These are phyloP conservation scores for Claviceps citrina DNA, from an alignment of 2,329 filamentous ascomycete species.

Conservation along the genomic window DNA sequence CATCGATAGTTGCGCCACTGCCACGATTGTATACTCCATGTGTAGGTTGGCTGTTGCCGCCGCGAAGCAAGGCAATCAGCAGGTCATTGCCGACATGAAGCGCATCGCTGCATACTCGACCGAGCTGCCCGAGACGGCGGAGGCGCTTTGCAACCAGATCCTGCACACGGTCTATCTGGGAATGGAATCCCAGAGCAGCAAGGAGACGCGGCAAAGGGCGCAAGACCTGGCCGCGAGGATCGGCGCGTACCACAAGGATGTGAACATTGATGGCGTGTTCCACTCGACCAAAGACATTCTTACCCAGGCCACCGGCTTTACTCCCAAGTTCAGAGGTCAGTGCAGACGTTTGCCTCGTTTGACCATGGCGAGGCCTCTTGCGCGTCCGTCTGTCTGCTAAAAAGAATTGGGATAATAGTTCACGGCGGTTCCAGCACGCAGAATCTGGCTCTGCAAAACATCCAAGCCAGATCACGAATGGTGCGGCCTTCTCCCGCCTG, in stretches of 20 bases:
- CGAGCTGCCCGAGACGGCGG: constrained; percentile 36
- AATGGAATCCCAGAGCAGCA: constrained; percentile 42
- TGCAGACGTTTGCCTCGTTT: constrained; percentile 21
- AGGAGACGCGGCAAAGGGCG: constrained; percentile 52
- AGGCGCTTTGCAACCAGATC: constrained; percentile 35
- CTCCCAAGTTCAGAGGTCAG: constrained; percentile 32
- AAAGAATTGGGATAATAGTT: constrained; percentile 11
- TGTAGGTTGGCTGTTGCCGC: constrained; percentile 40
- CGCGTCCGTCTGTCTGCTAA: neutral
- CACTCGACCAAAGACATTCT: constrained; percentile 44
- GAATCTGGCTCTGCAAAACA: constrained; percentile 50
- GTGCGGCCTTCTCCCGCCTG: constrained; percentile 19
- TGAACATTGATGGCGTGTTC: constrained; percentile 47
- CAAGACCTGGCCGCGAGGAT: constrained; percentile 45
- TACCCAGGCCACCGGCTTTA: constrained; percentile 40
- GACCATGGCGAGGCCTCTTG: neutral
- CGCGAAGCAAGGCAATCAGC: constrained; percentile 21
- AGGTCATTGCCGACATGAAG: constrained; percentile 14
- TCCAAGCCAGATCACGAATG: constrained; percentile 50
- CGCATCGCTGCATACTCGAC: constrained; percentile 7
- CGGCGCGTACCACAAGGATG: constrained; percentile 55
- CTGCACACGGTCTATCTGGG: constrained; percentile 41
- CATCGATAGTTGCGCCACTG: constrained; percentile 38
- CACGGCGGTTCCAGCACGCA: constrained; percentile 43
- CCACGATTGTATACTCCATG: constrained; percentile 29